Evolutionary conservation across 768 basidiomycete genomes (phyloP).

Genomic region (Bullera alba): DNA sequence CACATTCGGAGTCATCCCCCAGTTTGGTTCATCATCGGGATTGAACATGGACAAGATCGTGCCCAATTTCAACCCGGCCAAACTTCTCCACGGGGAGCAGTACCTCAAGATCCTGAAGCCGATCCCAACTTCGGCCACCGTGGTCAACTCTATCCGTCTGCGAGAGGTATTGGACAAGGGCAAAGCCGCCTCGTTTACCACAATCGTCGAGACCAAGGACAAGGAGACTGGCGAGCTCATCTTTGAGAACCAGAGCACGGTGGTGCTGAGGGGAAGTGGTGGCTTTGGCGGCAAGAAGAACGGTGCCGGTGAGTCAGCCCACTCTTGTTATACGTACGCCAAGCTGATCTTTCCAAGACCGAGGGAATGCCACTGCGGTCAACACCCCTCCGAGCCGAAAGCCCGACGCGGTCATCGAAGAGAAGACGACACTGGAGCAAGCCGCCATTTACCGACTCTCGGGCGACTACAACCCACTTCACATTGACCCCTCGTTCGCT

Average conservation of each 20-base stretch:
- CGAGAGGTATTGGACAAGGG: slow-evolving; percentile 55
- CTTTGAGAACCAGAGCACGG: slow-evolving; percentile 86
- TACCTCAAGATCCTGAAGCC: slow-evolving; percentile 78
- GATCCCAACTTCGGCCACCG: slow-evolving; percentile 74
- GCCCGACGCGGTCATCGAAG: slow-evolving; percentile 81
- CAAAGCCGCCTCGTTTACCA: slow-evolving; percentile 85
- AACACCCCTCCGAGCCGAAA: slow-evolving; percentile 73
- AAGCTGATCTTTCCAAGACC: slow-evolving; percentile 55
- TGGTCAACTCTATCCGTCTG: slow-evolving; percentile 67
- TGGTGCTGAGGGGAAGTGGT: slow-evolving; percentile 89
- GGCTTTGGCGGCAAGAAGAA: slow-evolving; percentile 87
- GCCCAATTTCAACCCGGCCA: slow-evolving; percentile 92
- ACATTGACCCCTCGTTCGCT: slow-evolving; percentile 88
- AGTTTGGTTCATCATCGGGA: slow-evolving; percentile 65
- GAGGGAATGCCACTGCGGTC: slow-evolving; percentile 75
- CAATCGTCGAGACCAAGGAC: slow-evolving; percentile 70
- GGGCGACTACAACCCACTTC: slow-evolving; percentile 86
- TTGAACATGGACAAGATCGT: slow-evolving; percentile 65
- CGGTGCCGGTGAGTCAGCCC: slow-evolving; percentile 59
- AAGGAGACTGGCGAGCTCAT: slow-evolving; percentile 67
- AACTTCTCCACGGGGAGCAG: slow-evolving; percentile 96
- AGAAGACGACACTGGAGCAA: slow-evolving; percentile 72
- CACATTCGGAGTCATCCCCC: slow-evolving; percentile 92
- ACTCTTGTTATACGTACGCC: neutral
- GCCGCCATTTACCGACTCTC: slow-evolving; percentile 89